phyloP scores from a whole-genome alignment of 2,329 filamentous ascomycete genomes.

The Penicillium thymicola region DNA sequence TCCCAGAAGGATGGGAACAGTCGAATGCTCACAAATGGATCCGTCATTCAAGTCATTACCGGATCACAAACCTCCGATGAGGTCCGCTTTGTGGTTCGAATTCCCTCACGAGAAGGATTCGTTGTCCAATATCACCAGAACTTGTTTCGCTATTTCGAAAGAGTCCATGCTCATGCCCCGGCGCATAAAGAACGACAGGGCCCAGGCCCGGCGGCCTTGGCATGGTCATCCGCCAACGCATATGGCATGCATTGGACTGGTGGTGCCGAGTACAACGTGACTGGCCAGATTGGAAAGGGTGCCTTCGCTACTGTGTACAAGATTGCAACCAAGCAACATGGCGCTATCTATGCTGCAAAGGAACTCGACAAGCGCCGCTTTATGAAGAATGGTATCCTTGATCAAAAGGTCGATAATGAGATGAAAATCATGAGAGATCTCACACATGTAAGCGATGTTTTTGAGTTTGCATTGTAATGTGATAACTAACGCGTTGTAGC shows the following conservation, averaged over 20 bases:
- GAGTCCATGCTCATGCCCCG: conserved; percentile 26
- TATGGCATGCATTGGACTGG: conserved; percentile 76
- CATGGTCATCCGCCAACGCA: conserved; percentile 41
- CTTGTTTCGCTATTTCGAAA: conserved; percentile 62
- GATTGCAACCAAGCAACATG: conserved; percentile 79
- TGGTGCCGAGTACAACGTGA: conserved; percentile 77
- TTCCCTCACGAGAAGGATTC: conserved; percentile 72
- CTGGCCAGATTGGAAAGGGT: conserved; percentile 79
- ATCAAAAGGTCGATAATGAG: conserved; percentile 92
- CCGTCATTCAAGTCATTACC: conserved; percentile 66
- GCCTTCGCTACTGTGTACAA: conserved; percentile 94
- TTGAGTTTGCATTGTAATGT: not conserved
- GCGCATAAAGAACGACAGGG: conserved; percentile 22
- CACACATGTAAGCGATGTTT: conserved; percentile 63
- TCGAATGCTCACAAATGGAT: conserved; percentile 68
- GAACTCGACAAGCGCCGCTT: conserved; percentile 91
- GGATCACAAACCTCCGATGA: conserved; percentile 53
- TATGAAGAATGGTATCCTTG: conserved; percentile 85
- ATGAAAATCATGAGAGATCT: conserved; percentile 92
- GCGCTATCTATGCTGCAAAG: conserved; percentile 82
- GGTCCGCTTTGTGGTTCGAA: conserved; percentile 78
- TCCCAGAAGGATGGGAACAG: conserved; percentile 44
- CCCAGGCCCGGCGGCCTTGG: conserved; percentile 26
- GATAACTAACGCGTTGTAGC: conserved; percentile 44
- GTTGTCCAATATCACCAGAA: conserved; percentile 66